Percentiles rank a stretch among this genome's conserved stretches.
phyloP scores from a whole-genome alignment of 192 early-diverging fungal species.

The Coemansia sp. region DNA sequence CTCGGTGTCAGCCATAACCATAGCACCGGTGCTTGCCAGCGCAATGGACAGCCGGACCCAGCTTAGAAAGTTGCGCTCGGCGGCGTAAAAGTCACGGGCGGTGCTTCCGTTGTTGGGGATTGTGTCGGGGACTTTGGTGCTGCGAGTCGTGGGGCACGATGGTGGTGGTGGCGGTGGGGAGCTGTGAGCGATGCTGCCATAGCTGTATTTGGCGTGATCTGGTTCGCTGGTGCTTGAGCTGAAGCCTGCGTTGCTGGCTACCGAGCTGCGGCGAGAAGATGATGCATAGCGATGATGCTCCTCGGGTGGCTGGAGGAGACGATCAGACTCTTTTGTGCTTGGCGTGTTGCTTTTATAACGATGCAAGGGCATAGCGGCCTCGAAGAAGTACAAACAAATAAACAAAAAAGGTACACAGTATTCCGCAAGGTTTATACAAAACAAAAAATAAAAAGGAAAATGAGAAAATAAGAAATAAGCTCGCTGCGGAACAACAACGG shows the following conservation, averaged over 20 bases:
- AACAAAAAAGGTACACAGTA: not conserved
- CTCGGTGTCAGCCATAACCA: slow-evolving; percentile 11
- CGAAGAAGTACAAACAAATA: not conserved
- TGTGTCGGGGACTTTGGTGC: not conserved
- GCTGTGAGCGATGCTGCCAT: slow-evolving; percentile 1
- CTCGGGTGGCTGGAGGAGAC: not conserved
- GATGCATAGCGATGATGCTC: not conserved
- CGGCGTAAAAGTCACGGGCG: slow-evolving; percentile 47
- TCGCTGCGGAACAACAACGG: too few species aligned
- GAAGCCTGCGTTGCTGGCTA: slow-evolving; percentile 2
- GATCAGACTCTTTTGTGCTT: not conserved
- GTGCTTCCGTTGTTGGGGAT: slow-evolving; percentile 39
- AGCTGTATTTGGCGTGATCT: not conserved
- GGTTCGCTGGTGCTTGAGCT: not conserved
- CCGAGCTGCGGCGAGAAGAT: not conserved
- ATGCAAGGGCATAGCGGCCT: not conserved
- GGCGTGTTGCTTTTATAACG: not conserved
- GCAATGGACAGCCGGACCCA: slow-evolving; percentile 38
- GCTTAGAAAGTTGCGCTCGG: slow-evolving; percentile 50
- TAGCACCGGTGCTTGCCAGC: slow-evolving; percentile 38
- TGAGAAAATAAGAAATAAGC: too few species aligned
- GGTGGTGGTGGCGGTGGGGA: not conserved
- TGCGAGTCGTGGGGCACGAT: not conserved
- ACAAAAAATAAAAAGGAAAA: not conserved
- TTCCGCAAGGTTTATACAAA: not conserved